These are phyloP conservation scores for Kluyveromyces sp. DNA, from an alignment of 1,139 yeast species.

Conservation along the genomic window DNA sequence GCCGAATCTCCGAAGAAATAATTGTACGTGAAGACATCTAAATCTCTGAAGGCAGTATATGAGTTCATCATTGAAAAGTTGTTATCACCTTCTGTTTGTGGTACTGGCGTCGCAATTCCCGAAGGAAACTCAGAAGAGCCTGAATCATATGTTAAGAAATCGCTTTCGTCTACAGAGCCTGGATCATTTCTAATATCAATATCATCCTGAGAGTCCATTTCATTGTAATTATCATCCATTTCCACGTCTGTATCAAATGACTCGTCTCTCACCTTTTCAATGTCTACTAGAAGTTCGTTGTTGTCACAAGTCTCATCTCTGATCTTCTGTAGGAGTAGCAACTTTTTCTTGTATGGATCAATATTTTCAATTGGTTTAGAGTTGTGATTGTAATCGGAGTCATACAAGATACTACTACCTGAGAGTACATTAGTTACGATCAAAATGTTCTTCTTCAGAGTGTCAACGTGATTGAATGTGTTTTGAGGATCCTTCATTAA, in stretches of 20 bases:
- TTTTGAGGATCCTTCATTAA: conserved; percentile 31
- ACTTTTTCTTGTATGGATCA: conserved; percentile 27
- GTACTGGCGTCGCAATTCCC: conserved; percentile 29
- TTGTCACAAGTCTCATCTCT: conserved; percentile 31
- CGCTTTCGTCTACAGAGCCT: conserved; percentile 23
- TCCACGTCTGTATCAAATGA: conserved; percentile 17
- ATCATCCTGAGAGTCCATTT: conserved; percentile 37
- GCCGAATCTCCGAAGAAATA: conserved; percentile 39
- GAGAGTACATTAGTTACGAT: conserved; percentile 57
- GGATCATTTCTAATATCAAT: conserved; percentile 27
- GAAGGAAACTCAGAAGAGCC: conserved; percentile 29
- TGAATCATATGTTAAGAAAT: conserved; percentile 30
- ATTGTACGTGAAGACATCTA: conserved; percentile 52
- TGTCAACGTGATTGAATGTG: conserved; percentile 36
- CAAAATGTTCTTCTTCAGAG: conserved; percentile 48
- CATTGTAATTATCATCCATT: conserved; percentile 30
- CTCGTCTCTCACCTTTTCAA: conserved; percentile 28
- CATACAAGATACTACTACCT: conserved; percentile 71
- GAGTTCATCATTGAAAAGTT: conserved; percentile 21
- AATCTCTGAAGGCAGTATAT: conserved; percentile 41
- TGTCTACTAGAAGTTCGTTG: conserved; percentile 32
- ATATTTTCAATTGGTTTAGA: conserved; percentile 18
- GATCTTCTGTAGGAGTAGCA: conserved; percentile 31
- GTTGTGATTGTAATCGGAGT: conserved; percentile 45
- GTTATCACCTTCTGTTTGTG: conserved; percentile 16